Conservation (phyloP, 2,329 filamentous ascomycete genomes). For the Colletotrichum sp. region DNA sequence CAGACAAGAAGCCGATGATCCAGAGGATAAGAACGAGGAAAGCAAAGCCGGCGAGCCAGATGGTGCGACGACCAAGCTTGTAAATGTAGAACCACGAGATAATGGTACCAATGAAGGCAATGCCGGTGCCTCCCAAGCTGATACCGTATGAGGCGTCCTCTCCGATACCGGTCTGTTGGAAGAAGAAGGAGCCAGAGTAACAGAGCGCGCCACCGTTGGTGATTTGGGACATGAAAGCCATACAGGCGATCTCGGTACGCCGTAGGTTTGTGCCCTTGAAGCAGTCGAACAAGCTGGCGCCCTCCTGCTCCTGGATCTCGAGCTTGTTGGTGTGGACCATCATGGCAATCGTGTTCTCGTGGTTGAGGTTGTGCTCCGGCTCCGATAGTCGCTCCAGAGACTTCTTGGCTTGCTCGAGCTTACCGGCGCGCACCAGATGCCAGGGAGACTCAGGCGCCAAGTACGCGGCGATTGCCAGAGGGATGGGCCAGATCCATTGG, state of each 20-base stretch:
- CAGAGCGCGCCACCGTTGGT: slow-evolving; percentile 43
- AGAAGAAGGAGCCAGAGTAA: slow-evolving; percentile 51
- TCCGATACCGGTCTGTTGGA: slow-evolving; percentile 47
- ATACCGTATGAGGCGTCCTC: slow-evolving; percentile 43
- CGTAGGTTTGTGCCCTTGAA: slow-evolving; percentile 52
- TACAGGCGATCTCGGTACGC: slow-evolving; percentile 49
- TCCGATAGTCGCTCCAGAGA: slow-evolving; percentile 36
- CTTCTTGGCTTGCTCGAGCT: slow-evolving; percentile 34
- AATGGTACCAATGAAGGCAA: slow-evolving; percentile 47
- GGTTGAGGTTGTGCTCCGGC: slow-evolving; percentile 34
- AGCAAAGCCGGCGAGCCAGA: slow-evolving; percentile 45
- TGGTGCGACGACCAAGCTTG: slow-evolving; percentile 44
- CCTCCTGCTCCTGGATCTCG: slow-evolving; percentile 44
- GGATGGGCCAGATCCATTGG: slow-evolving; percentile 43
- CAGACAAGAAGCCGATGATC: slow-evolving; percentile 46
- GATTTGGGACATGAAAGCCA: slow-evolving; percentile 46
- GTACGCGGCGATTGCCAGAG: slow-evolving; percentile 33
- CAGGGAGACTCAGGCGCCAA: slow-evolving; percentile 42
- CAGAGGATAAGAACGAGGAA: slow-evolving; percentile 44
- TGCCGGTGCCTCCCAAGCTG: slow-evolving; percentile 43
- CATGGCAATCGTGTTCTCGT: slow-evolving; percentile 41
- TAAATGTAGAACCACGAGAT: slow-evolving; percentile 49
- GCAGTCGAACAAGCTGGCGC: slow-evolving; percentile 47
- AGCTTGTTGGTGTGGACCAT: slow-evolving; percentile 51
- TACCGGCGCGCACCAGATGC: slow-evolving; percentile 37